Evolutionary conservation across 805 yeast species (phyloP).

Genomic region (Candida golubevii): DNA sequence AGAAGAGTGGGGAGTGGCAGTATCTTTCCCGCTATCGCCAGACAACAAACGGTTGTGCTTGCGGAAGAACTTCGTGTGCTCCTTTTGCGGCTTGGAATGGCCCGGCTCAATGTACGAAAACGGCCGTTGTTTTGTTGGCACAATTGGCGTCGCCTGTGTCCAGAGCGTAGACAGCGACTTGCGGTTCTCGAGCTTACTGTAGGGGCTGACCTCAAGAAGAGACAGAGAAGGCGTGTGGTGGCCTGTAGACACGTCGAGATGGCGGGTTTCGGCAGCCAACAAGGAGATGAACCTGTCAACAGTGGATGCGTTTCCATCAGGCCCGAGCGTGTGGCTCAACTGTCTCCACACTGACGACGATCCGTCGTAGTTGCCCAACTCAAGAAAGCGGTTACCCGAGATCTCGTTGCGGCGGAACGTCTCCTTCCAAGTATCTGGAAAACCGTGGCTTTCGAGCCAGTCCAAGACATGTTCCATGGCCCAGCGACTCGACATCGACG

Average conservation of each 20-base stretch:
- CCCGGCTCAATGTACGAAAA: conserved; percentile 36
- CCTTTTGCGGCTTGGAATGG: conserved; percentile 19
- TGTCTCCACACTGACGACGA: conserved; percentile 44
- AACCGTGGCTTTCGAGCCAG: conserved; percentile 69
- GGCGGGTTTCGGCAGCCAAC: conserved; percentile 26
- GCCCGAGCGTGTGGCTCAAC: conserved; percentile 28
- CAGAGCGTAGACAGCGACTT: conserved; percentile 30
- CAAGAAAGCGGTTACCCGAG: conserved; percentile 59
- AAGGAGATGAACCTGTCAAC: conserved; percentile 51
- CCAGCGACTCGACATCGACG: conserved; percentile 50
- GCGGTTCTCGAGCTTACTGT: conserved; percentile 25
- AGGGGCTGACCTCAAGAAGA: conserved; percentile 1
- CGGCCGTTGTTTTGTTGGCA: conserved; percentile 30
- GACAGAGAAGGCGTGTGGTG: not conserved
- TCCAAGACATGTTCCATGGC: conserved; percentile 55
- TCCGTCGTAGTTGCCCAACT: conserved; percentile 60
- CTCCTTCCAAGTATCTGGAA: conserved; percentile 70
- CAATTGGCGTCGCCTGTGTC: conserved; percentile 20
- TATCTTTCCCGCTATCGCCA: not conserved
- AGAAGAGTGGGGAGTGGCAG: not conserved
- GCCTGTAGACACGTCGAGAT: conserved; percentile 12
- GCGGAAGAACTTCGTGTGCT: conserved; percentile 49
- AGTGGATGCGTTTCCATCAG: conserved; percentile 48
- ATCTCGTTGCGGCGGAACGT: conserved; percentile 56
- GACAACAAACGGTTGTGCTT: conserved; percentile 56